Conservation (phyloP, 441 rosid genomes). For the Dalechampia spathulata region DNA sequence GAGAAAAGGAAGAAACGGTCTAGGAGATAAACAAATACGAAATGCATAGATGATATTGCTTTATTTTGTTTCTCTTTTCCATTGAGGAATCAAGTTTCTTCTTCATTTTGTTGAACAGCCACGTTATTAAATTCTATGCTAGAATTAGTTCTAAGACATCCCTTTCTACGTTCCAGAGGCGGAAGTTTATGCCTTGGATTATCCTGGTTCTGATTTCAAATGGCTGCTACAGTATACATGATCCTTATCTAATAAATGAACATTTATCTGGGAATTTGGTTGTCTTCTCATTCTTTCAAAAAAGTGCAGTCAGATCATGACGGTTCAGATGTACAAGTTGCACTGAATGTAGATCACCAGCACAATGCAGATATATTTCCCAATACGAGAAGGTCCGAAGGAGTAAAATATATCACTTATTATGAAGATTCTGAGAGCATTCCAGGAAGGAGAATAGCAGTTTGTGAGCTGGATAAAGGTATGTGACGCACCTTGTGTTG, state of each 20-base stretch:
- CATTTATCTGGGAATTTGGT: slow-evolving; percentile 11
- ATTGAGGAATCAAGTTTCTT: too few species aligned
- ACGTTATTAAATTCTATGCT: too few species aligned
- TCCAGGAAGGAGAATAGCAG: slow-evolving; percentile 87
- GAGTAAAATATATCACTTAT: slow-evolving; percentile 77
- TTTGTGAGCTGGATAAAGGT: slow-evolving; percentile 99
- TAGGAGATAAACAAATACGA: too few species aligned
- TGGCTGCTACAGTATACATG: too few species aligned
- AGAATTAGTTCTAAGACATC: too few species aligned
- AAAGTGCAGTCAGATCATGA: slow-evolving; percentile 84
- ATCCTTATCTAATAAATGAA: neutral
- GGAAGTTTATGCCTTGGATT: too few species aligned
- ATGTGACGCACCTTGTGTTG: slow-evolving; percentile 18
- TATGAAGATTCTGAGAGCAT: slow-evolving; percentile 92
- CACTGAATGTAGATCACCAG: slow-evolving; percentile 70
- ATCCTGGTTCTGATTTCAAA: too few species aligned
- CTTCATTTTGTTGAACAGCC: too few species aligned
- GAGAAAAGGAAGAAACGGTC: too few species aligned
- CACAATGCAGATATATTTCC: slow-evolving; percentile 64
- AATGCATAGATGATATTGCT: too few species aligned
- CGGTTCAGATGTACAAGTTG: slow-evolving; percentile 84
- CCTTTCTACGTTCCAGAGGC: too few species aligned
- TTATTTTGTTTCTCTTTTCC: too few species aligned
- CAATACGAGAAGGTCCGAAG: slow-evolving; percentile 78
- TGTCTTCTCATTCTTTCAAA: slow-evolving; percentile 14